Conservation (phyloP, 2,329 filamentous ascomycete genomes). For the Tolypocladium ovalisporum region DNA sequence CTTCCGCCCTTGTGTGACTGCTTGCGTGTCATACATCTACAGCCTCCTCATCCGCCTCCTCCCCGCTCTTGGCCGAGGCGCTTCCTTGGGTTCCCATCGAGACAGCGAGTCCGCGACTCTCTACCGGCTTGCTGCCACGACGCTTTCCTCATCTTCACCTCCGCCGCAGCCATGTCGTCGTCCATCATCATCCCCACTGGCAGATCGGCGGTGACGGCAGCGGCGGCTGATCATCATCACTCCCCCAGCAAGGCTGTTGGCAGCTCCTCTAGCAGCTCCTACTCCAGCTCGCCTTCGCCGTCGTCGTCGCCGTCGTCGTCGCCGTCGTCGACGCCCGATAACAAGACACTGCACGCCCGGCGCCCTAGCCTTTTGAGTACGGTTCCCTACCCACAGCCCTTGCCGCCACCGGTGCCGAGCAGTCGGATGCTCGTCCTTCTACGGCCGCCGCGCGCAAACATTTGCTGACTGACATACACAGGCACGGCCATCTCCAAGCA, state of each 20-base stretch:
- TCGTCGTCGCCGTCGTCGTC: slow-evolving; percentile 48
- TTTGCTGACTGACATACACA: slow-evolving; percentile 25
- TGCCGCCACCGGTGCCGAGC: neutral
- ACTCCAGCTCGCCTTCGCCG: slow-evolving; percentile 33
- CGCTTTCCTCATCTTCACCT: neutral
- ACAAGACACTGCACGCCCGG: slow-evolving; percentile 39
- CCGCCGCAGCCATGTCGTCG: slow-evolving; percentile 43
- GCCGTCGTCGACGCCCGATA: slow-evolving; percentile 43
- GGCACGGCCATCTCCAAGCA: slow-evolving; percentile 62
- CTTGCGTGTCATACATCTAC: neutral
- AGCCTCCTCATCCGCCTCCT: neutral
- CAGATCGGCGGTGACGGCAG: slow-evolving; percentile 22
- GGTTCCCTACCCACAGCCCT: neutral
- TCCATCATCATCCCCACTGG: slow-evolving; percentile 57
- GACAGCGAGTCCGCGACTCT: neutral
- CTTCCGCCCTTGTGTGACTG: neutral
- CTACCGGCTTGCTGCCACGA: neutral
- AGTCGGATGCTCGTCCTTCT: neutral
- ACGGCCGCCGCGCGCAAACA: neutral
- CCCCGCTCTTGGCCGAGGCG: neutral
- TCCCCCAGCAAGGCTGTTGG: slow-evolving; percentile 33
- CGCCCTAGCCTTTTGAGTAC: slow-evolving; percentile 53
- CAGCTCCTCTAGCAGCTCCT: slow-evolving; percentile 33
- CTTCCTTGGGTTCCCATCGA: neutral
- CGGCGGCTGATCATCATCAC: slow-evolving; percentile 22